Base-by-base conservation (phyloP, 805 yeast species). In the Spathaspora hagerdaliae region DNA sequence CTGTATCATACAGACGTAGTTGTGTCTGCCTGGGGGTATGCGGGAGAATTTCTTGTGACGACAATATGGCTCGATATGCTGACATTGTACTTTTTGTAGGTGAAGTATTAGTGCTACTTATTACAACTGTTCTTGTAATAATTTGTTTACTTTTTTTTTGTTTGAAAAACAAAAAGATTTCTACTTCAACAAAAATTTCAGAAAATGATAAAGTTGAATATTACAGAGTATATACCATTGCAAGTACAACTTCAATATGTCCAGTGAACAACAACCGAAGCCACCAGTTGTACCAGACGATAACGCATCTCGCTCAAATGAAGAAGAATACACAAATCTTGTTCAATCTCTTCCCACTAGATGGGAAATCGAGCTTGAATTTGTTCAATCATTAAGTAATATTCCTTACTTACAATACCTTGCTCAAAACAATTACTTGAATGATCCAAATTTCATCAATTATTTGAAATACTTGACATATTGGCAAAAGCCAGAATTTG, bases 341-440 rank as follows among this genome's bases (percentile, higher is more conserved):
- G 51, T 53, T 7, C 52, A 52, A 19, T 53, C 58, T 27, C 69
- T 79, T n/a, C 90, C 92, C n/a, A 77, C 86, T 5, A 64, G 96
- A 46, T 88, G 92, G 88, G 96, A 87, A 57, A 80, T 87, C 19
- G 96, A 87, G 55, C 73, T 87, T n/a, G 97, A 87, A 78, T 92
- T 92, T 65, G 95, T 92, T 3, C 98, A 92, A 65, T 84, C 96
- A 12, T 73, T 92, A 31, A 88, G 96, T 2, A 94, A 92, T 63
- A 82, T 92, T 38, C 96, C 85, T 61, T 92, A 91, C 59, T 74
- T 92, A 45, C 83, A 88, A 52, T 90, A 81, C 57, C 72, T 92
- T 26, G 96, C 97, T 2, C 97, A 91, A 63, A 86, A 83, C 53
- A 82, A 83, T 46, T 82, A 82, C 58, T 70, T 91, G 10, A 83